Evolutionary conservation across 2,329 filamentous ascomycete species (phyloP).

Genomic region (Ophiostoma pallidulum): DNA sequence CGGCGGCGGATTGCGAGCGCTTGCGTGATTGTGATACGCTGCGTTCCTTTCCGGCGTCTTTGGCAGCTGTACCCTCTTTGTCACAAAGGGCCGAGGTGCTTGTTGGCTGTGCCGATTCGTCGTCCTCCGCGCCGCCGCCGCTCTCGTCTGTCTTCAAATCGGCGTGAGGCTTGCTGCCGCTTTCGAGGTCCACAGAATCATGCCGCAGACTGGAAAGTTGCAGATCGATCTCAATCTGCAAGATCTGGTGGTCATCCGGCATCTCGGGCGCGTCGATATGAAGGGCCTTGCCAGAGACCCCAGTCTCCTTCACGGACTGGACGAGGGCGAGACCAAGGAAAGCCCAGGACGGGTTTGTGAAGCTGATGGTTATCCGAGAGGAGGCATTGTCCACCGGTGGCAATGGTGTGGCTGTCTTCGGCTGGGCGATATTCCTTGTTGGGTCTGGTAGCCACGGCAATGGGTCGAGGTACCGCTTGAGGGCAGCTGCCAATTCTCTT

Average conservation of each 20-base stretch:
- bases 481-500: constrained; percentile 38
- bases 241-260: constrained; percentile 28
- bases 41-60: constrained; percentile 21
- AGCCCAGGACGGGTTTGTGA: constrained; percentile 31
- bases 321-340: constrained; percentile 34
- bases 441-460: constrained; percentile 52
- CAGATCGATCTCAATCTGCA: constrained; percentile 30
- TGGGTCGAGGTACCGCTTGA: constrained; percentile 49
- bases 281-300: constrained; percentile 27
- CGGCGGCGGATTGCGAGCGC: constrained; percentile 53
- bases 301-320: constrained; percentile 25
- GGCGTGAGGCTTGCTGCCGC: background rate
- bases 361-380: constrained; percentile 22
- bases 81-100: background rate
- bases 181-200: background rate
- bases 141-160: background rate
- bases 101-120: background rate
- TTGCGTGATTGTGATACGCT: constrained; percentile 36
- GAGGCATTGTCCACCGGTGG: constrained; percentile 11
- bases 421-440: constrained; percentile 22
- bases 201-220: constrained; percentile 18
- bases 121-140: background rate
- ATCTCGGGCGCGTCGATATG: constrained; percentile 29
- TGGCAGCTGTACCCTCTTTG: background rate
- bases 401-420: background rate